Evolutionary conservation across 2,329 filamentous ascomycete species (phyloP), one percentile per base, ranked within the genome.

Genomic region (Talaromyces atroroseus): DNA sequence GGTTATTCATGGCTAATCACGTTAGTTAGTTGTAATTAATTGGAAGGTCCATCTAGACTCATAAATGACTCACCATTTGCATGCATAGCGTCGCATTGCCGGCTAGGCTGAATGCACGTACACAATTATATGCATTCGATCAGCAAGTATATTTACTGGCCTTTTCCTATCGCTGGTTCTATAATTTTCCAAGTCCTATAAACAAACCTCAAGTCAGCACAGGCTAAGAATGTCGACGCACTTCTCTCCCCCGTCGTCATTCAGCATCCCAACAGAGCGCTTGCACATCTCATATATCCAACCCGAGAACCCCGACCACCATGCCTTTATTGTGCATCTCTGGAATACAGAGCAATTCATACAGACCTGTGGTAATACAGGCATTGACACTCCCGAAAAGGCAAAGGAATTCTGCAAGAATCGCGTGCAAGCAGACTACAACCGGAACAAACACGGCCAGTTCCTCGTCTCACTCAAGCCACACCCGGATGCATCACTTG

Each of bases 241-340:
- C 26, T 57, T 52, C 29, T 34, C 29, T 12, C 47, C 51, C 14
- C 49, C 56, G 18, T 48, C 58, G 29, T 42, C 32, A 8, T 58
- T 57, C 48, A 54, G 38, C 34, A 59, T 57, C 21, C 29, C 42
- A 45, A 54, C 58, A 21, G 40, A 59, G n/a, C 55, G 40, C n/a
- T 32, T 59, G 12, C 47, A 57, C 34, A 52, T 59, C 44, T 54
- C 58, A 6, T 57, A 59, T 34, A 26, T 59, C 24, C 29, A 54
- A 34, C 51, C 55, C 16, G 51, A 36, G 10, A 52, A 57, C 5
- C 40, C 50, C 12, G 36, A 46, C 11, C 58, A 59, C 40, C 36
- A 34, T 14, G 51, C 55, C 12, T 59, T 59, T 24, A 21, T 54
- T 21, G 46, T 54, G 21, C 48, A 18, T 20, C 42, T 59, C 14